phyloP scores from a whole-genome alignment of 257 asterid species.

The Forsythia suspensa region DNA sequence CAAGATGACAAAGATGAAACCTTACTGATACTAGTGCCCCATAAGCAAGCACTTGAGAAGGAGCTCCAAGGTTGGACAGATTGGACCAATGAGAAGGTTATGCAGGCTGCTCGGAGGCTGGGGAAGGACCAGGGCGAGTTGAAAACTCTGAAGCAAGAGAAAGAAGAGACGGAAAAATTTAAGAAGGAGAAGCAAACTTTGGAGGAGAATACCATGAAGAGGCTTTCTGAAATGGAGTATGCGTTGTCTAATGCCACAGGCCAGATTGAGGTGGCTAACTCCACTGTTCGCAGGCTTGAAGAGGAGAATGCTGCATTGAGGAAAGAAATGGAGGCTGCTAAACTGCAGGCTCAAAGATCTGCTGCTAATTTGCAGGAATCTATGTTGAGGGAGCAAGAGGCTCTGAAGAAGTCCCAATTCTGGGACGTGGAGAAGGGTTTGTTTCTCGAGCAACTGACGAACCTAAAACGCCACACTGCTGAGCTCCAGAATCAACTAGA shows the following conservation, averaged over 20 bases:
- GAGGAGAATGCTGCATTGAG: slow-evolving; percentile 44
- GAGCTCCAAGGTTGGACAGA: slow-evolving; percentile 59
- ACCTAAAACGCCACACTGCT: slow-evolving; percentile 28
- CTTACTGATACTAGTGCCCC: slow-evolving; percentile 41
- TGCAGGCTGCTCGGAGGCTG: slow-evolving; percentile 71
- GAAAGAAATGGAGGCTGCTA: slow-evolving; percentile 46
- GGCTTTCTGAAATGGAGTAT: slow-evolving; percentile 65
- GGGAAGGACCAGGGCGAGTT: slow-evolving; percentile 59
- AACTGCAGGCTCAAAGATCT: slow-evolving; percentile 26
- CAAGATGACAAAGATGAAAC: slow-evolving; percentile 53
- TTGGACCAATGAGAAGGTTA: slow-evolving; percentile 76
- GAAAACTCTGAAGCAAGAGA: slow-evolving; percentile 72
- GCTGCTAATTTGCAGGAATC: slow-evolving; percentile 43
- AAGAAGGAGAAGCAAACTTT: slow-evolving; percentile 54
- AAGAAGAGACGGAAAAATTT: slow-evolving; percentile 51
- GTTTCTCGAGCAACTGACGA: slow-evolving; percentile 39
- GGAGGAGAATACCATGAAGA: slow-evolving; percentile 60
- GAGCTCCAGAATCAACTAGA: slow-evolving; percentile 34
- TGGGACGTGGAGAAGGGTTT: slow-evolving; percentile 43
- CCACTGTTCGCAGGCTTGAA: slow-evolving; percentile 41
- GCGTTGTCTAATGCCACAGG: slow-evolving; percentile 48
- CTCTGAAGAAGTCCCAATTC: slow-evolving; percentile 45
- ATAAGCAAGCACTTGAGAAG: slow-evolving; percentile 41
- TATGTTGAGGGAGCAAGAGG: slow-evolving; percentile 51
- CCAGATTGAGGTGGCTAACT: slow-evolving; percentile 46